phyloP scores from a whole-genome alignment of 768 basidiomycete species.

The Asterophora parasitica region DNA sequence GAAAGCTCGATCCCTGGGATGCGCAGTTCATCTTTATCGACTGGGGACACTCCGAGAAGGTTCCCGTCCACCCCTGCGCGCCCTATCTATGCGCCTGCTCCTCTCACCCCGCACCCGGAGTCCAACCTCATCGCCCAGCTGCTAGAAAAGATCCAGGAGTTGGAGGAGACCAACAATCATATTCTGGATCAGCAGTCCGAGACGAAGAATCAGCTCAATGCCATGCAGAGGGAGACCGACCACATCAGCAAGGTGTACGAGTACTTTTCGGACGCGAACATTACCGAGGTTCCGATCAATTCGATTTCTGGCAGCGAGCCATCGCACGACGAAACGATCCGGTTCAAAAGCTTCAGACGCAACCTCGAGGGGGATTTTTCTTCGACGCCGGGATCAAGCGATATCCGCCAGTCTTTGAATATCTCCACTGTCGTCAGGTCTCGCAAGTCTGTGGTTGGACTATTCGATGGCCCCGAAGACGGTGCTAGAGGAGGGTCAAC shows the following conservation, averaged over 20 bases:
- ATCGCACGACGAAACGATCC: constrained; percentile 34
- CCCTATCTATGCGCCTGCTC: constrained; percentile 9
- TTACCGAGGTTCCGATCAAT: constrained; percentile 43
- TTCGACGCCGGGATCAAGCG: constrained; percentile 10
- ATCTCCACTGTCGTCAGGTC: constrained; percentile 19
- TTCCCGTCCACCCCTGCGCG: constrained; percentile 12
- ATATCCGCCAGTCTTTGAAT: constrained; percentile 12
- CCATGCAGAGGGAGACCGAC: constrained; percentile 68
- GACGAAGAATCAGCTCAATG: constrained; percentile 57
- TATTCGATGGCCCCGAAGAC: constrained; percentile 43
- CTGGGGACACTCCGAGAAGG: constrained; percentile 18
- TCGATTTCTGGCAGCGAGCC: constrained; percentile 19
- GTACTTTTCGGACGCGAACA: constrained; percentile 51
- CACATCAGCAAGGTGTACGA: constrained; percentile 69
- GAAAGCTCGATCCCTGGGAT: constrained; percentile 39
- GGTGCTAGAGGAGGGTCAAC: constrained; percentile 14
- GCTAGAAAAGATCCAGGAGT: constrained; percentile 67
- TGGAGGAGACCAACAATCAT: constrained; percentile 66
- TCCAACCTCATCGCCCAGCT: constrained; percentile 66
- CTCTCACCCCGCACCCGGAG: constrained; percentile 29
- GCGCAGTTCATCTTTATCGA: constrained; percentile 24
- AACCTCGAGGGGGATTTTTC: constrained; percentile 33
- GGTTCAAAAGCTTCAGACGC: constrained; percentile 43
- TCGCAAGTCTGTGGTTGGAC: constrained; percentile 57
- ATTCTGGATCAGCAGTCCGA: constrained; percentile 62